Evolutionary conservation across 2,329 filamentous ascomycete species (phyloP).

Genomic region (Xylaria sp.): DNA sequence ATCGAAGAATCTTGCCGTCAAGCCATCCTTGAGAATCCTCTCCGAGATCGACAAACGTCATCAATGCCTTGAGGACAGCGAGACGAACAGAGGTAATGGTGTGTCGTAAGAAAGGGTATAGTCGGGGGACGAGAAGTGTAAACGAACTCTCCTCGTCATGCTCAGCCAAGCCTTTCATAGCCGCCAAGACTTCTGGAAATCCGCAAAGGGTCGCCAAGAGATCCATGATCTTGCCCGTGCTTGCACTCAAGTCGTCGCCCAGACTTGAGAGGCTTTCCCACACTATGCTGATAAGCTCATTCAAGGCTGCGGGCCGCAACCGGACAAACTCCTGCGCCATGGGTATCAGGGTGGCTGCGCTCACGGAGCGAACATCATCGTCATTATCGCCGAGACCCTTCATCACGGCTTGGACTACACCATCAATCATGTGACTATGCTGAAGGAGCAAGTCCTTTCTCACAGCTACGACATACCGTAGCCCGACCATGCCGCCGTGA

Average conservation of each 20-base stretch:
- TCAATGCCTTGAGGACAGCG: constrained; percentile 89
- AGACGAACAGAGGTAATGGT: constrained; percentile 96
- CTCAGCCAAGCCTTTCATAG: constrained; percentile 91
- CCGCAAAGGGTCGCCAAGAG: constrained; percentile 94
- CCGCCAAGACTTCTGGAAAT: constrained; percentile 89
- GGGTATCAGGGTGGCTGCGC: constrained; percentile 95
- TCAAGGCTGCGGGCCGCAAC: constrained; percentile 80
- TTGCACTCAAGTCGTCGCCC: constrained; percentile 96
- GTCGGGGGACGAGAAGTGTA: constrained; percentile 87
- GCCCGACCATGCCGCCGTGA: constrained; percentile 96
- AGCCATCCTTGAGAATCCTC: constrained; percentile 90
- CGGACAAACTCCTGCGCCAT: constrained; percentile 95
- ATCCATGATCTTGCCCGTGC: constrained; percentile 98
- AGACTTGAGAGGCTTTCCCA: constrained; percentile 97
- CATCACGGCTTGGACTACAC: constrained; percentile 92
- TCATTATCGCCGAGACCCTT: constrained; percentile 91
- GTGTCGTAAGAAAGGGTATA: constrained; percentile 96
- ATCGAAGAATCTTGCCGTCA: constrained; percentile 84
- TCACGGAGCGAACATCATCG: constrained; percentile 96
- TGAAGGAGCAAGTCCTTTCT: constrained; percentile 90
- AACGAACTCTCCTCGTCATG: constrained; percentile 90
- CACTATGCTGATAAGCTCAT: constrained; percentile 89
- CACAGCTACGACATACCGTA: constrained; percentile 94
- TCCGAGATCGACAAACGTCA: constrained; percentile 91
- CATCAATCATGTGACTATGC: constrained; percentile 88